phyloP scores from a whole-genome alignment of 768 basidiomycete genomes.

The Collybia mongolica region DNA sequence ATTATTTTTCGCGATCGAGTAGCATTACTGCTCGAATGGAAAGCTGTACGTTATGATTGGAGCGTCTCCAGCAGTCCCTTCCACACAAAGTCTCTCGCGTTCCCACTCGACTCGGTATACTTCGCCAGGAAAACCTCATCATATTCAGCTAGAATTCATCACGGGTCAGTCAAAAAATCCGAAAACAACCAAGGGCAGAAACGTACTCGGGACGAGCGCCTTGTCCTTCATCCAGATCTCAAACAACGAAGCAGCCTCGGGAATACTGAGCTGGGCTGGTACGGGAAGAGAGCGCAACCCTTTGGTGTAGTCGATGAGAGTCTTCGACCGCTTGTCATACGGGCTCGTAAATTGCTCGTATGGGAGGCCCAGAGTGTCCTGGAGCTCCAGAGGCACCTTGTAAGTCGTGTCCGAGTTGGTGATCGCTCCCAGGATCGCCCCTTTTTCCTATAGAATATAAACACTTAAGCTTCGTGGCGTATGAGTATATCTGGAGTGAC shows the following conservation, averaged over 20 bases:
- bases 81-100: constrained; percentile 77
- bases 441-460: too few relatives aligned
- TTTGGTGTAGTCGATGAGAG: constrained; percentile 49
- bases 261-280: constrained; percentile 56
- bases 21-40: neutral
- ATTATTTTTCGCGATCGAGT: too few relatives aligned
- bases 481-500: constrained; percentile 22
- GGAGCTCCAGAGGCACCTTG: constrained; percentile 60
- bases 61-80: constrained; percentile 49
- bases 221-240: constrained; percentile 72
- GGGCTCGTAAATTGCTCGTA: constrained; percentile 42
- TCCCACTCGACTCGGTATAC: constrained; percentile 76
- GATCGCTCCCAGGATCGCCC: constrained; percentile 60
- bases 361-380: constrained; percentile 54
- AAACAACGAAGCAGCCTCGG: constrained; percentile 77
- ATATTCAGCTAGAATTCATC: constrained; percentile 24
- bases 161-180: too few relatives aligned
- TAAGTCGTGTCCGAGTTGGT: constrained; percentile 60
- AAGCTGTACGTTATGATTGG: constrained; percentile 7
- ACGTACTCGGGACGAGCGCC: constrained; percentile 51
- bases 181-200: neutral
- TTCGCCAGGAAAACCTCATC: constrained; percentile 80
- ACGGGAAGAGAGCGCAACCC: constrained; percentile 41
- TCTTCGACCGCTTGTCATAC: constrained; percentile 52
- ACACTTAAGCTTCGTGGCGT: too few relatives aligned